Conservation (phyloP, 805 yeast genomes). For the Starmerella apicola region DNA sequence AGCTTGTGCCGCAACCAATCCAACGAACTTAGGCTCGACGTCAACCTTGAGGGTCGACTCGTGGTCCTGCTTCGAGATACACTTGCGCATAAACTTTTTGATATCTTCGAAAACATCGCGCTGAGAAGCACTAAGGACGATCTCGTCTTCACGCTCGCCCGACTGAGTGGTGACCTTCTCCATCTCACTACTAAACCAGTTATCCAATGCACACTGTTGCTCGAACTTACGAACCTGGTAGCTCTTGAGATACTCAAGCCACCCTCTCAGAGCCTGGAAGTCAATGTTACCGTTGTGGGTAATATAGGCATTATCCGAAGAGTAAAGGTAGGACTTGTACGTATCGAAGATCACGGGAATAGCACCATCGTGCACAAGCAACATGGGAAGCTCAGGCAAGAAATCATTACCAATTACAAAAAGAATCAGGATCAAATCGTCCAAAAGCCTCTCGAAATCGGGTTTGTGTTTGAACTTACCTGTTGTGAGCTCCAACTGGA, state of each 20-base stretch:
- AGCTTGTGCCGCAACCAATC: constrained; percentile 22
- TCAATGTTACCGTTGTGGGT: constrained; percentile 75
- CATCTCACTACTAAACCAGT: constrained; percentile 80
- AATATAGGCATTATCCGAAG: constrained; percentile 59
- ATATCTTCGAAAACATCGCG: constrained; percentile 44
- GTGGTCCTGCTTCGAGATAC: constrained; percentile 18
- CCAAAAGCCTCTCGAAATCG: constrained; percentile 78
- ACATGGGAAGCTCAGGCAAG: constrained; percentile 89
- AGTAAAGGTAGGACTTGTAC: constrained; percentile 63
- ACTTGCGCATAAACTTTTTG: constrained; percentile 37
- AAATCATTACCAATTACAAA: constrained; percentile 97
- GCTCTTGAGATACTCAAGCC: constrained; percentile 63
- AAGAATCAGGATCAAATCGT: constrained; percentile 83
- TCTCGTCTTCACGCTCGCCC: constrained; percentile 26
- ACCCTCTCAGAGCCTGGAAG: constrained; percentile 52
- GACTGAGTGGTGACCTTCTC: constrained; percentile 29
- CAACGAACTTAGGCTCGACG: constrained; percentile 22
- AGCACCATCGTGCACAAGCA: constrained; percentile 89
- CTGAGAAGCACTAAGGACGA: constrained; percentile 43
- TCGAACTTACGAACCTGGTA: constrained; percentile 84
- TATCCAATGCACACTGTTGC: constrained; percentile 63
- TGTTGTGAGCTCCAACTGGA: constrained; percentile 49
- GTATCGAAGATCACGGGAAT: constrained; percentile 84
- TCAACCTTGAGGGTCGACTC: constrained; percentile 12
- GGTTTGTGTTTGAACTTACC: constrained; percentile 51